phyloP scores from a whole-genome alignment of 139 green algal genomes.

The Closterium sp. region DNA sequence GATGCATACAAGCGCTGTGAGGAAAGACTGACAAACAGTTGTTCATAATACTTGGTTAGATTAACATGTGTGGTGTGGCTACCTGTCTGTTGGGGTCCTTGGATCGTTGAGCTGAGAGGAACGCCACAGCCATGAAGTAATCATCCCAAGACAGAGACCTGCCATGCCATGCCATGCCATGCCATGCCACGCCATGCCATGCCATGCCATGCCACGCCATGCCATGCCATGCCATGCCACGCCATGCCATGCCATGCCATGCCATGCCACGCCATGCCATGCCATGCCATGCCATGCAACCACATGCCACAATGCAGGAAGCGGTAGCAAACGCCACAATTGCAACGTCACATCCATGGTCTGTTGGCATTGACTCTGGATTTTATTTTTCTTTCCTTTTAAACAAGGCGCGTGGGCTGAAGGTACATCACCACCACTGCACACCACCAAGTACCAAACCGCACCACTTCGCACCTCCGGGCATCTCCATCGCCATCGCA shows the following conservation, averaged over 20 bases:
- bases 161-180: slow-evolving; percentile 17
- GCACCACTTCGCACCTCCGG: not conserved
- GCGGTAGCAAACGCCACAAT: not conserved
- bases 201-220: no score
- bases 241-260: no score
- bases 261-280: no score
- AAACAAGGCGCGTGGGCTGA: not conserved
- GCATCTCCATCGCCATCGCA: not conserved
- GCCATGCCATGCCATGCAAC: no score
- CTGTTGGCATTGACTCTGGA: not conserved
- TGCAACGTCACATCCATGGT: not conserved
- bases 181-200: slow-evolving; percentile 7
- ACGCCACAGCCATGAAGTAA: slow-evolving; percentile 99
- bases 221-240: no score
- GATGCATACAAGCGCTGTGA: no score
- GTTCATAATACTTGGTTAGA: not conserved
- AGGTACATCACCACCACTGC: no score
- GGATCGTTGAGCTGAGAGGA: slow-evolving; percentile 84
- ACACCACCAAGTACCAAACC: no score
- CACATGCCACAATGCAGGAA: no score
- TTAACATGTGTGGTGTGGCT: slow-evolving; percentile 73
- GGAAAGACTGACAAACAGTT: no score
- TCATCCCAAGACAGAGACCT: slow-evolving; percentile 93
- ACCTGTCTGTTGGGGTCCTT: slow-evolving; percentile 98
- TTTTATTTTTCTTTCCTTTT: no score